Percentiles rank a stretch among this genome's conserved stretches.
Evolutionary conservation across 2,329 filamentous ascomycete genomes (phyloP).

Genomic region (Penicillium sumatraense): DNA sequence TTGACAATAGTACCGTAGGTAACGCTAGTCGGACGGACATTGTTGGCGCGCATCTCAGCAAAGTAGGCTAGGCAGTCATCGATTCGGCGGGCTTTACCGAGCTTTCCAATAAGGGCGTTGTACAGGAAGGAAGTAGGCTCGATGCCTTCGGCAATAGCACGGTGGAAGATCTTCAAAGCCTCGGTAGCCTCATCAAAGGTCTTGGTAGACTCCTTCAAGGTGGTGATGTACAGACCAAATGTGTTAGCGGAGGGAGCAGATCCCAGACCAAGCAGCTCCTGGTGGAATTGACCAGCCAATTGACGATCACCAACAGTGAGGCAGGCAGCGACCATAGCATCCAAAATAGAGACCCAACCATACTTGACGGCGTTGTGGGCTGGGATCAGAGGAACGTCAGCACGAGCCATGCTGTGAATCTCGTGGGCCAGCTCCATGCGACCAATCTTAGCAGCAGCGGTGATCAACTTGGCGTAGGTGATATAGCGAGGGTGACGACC

Average conservation of each 20-base stretch:
- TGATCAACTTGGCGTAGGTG: conserved; percentile 94
- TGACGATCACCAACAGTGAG: conserved; percentile 80
- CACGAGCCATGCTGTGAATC: conserved; percentile 84
- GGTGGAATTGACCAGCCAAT: conserved; percentile 83
- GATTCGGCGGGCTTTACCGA: conserved; percentile 95
- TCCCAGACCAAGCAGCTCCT: conserved; percentile 88
- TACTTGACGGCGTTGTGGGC: conserved; percentile 89
- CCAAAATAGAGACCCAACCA: conserved; percentile 94
- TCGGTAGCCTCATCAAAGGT: conserved; percentile 97
- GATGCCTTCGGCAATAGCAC: conserved; percentile 89
- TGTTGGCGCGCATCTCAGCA: conserved; percentile 90
- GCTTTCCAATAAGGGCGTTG: conserved; percentile 96
- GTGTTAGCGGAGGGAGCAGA: conserved; percentile 94
- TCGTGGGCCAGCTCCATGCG: conserved; percentile 83
- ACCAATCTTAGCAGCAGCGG: conserved; percentile 81
- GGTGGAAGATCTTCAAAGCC: conserved; percentile 95
- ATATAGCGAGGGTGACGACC: conserved; percentile 94
- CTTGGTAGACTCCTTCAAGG: conserved; percentile 93
- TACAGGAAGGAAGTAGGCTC: conserved; percentile 97
- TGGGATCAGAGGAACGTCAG: conserved; percentile 81
- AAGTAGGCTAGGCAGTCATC: conserved; percentile 99
- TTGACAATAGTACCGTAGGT: conserved; percentile 99
- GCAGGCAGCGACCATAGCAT: conserved; percentile 94
- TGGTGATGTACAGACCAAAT: conserved; percentile 98
- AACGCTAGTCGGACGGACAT: conserved; percentile 93